These are phyloP conservation scores for Eutypella sp. DNA, from an alignment of 2,329 filamentous ascomycete genomes.

Conservation along the genomic window DNA sequence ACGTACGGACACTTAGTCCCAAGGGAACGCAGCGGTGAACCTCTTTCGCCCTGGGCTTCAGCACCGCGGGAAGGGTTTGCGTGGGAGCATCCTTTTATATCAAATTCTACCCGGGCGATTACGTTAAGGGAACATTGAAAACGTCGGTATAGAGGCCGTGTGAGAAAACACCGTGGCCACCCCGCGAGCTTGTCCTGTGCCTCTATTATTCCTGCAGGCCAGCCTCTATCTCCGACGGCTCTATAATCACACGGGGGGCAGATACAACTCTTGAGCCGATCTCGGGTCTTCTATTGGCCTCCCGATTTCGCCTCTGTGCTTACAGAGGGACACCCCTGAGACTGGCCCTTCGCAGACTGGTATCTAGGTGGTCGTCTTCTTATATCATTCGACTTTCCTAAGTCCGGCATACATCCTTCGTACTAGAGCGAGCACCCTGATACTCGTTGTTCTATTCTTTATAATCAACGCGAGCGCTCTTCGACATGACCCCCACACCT, in stretches of 20 bases:
- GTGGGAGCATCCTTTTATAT: no score
- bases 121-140: no score
- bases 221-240: conserved; percentile 12
- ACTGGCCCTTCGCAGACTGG: conserved; percentile 5
- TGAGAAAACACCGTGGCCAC: no score
- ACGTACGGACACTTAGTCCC: no score
- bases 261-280: conserved; percentile 2
- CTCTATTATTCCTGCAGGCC: conserved; percentile 12
- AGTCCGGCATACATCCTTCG: conserved; percentile 15
- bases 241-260: conserved; percentile 3
- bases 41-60: no score
- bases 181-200: background rate
- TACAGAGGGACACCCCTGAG: background rate
- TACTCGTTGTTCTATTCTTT: conserved; percentile 4
- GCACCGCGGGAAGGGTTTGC: no score
- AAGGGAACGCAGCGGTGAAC: no score
- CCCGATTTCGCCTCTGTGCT: conserved; percentile 4
- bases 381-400: conserved; percentile 16
- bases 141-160: no score
- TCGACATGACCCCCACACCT: conserved; percentile 68
- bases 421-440: conserved; percentile 10
- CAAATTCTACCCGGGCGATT: background rate
- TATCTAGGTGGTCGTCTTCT: conserved; percentile 14
- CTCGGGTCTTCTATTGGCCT: conserved; percentile 14
- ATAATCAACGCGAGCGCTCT: conserved; percentile 2